Percentiles rank a stretch among this genome's conserved stretches.
These are phyloP conservation scores for Rhodofomes roseus DNA, from an alignment of 1,284 basidiomycete species.

Conservation along the genomic window DNA sequence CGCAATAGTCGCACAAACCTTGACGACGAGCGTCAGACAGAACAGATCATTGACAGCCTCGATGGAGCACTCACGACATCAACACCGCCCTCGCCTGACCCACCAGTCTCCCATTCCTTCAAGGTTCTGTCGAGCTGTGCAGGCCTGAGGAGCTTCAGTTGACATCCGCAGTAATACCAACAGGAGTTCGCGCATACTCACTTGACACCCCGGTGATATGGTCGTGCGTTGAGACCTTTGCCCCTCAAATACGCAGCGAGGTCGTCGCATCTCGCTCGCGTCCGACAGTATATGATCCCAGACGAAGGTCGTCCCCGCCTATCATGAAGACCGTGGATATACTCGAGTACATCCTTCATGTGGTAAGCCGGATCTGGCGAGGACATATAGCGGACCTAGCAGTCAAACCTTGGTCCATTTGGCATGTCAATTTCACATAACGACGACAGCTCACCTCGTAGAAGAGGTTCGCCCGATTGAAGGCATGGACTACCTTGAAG, in stretches of 20 bases:
- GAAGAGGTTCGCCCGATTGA: conserved; percentile 77
- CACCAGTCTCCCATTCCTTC: conserved; percentile 59
- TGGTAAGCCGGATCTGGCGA: conserved; percentile 44
- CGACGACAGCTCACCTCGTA: conserved; percentile 56
- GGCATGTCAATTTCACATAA: background rate
- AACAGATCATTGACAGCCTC: background rate
- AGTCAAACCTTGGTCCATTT: background rate
- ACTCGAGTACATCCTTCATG: conserved; percentile 64
- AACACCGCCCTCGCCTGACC: conserved; percentile 44
- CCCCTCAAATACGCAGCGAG: conserved; percentile 58
- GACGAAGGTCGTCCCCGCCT: conserved; percentile 60
- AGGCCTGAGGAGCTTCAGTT: too few species aligned
- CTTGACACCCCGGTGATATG: conserved; percentile 74
- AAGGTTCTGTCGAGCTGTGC: conserved; percentile 55
- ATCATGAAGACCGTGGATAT: conserved; percentile 57
- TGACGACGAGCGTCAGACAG: background rate
- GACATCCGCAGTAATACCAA: too few species aligned
- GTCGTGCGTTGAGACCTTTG: conserved; percentile 63
- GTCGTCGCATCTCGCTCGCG: conserved; percentile 62
- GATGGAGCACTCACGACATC: conserved; percentile 48
- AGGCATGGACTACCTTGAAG: conserved; percentile 68
- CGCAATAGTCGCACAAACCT: conserved; percentile 67
- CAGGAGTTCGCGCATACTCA: conserved; percentile 25
- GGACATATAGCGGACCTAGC: conserved; percentile 59
- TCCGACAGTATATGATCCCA: conserved; percentile 81